A percentile compares a stretch with the other conserved stretches of the same genome.
Evolutionary conservation across 2,329 filamentous ascomycete species (phyloP).

Genomic region (Pleurostoma richardsiae): DNA sequence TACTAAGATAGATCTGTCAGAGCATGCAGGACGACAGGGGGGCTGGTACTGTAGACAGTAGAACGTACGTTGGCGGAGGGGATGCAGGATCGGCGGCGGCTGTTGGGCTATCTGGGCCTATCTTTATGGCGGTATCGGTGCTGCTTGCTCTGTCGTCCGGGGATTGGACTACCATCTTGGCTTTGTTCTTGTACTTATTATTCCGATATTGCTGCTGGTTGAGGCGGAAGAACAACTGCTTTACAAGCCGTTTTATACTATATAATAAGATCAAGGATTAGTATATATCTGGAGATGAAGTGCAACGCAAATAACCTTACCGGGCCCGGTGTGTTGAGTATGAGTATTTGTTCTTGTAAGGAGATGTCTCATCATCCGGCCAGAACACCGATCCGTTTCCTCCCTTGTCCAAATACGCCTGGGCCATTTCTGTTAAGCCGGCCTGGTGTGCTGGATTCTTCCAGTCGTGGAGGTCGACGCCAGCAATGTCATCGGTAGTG

Average conservation of each 20-base stretch:
- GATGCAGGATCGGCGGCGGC: not conserved
- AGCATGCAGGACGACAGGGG: no score
- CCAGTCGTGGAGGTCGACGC: constrained; percentile 5
- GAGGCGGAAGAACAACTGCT: constrained; percentile 7
- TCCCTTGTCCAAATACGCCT: constrained; percentile 1
- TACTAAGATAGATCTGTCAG: no score
- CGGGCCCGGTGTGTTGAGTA: constrained; percentile 1
- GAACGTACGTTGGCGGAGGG: not conserved
- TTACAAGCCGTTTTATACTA: constrained; percentile 5
- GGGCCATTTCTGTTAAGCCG: constrained; percentile 4
- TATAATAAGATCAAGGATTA: no score
- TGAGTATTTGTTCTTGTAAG: not conserved
- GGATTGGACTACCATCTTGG: not conserved
- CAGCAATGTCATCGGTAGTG: not conserved
- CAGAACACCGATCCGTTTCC: constrained; percentile 4
- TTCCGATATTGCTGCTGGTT: constrained; percentile 7
- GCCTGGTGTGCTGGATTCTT: constrained; percentile 3
- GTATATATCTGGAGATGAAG: no score
- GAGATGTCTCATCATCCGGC: constrained; percentile 1
- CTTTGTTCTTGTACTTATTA: constrained; percentile 2
- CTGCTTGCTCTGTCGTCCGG: not conserved
- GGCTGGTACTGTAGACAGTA: not conserved
- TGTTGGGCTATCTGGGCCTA: not conserved
- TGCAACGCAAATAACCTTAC: not conserved
- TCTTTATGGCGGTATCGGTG: not conserved